These are phyloP conservation scores for Schrenkiella parvula DNA, from an alignment of 345 rosid species.

Conservation along the genomic window DNA sequence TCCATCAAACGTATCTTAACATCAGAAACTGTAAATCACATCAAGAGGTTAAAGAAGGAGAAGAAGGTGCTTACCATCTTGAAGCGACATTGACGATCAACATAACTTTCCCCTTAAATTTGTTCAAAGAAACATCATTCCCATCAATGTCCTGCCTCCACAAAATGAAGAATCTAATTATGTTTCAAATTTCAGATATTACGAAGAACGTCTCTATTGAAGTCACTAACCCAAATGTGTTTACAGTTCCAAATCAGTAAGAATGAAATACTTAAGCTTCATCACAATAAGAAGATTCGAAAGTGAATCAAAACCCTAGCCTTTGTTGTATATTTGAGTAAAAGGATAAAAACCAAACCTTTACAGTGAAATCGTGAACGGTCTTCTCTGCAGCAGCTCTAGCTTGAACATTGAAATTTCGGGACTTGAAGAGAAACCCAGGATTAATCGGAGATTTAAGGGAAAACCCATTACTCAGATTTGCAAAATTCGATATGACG, in stretches of 20 bases:
- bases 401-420: slow-evolving; percentile 46
- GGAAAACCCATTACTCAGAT: slow-evolving; percentile 48
- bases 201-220: not conserved
- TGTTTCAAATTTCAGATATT: not conserved
- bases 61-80: slow-evolving; percentile 53
- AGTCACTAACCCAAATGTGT: not conserved
- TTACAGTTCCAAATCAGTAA: not conserved
- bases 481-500: slow-evolving; percentile 44
- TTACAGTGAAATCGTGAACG: slow-evolving; percentile 69
- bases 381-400: slow-evolving; percentile 73
- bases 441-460: slow-evolving; percentile 28
- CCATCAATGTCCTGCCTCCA: slow-evolving; percentile 78
- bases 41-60: not conserved
- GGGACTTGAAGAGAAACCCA: slow-evolving; percentile 40
- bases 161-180: not conserved
- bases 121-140: slow-evolving; percentile 68
- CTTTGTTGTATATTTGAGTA: not conserved
- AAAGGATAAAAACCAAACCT: slow-evolving; percentile 40
- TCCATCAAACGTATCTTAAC: slow-evolving; percentile 23
- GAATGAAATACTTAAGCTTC: not conserved
- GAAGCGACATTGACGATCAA: slow-evolving; percentile 97
- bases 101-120: slow-evolving; percentile 78
- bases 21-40: not conserved
- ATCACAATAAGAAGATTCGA: not conserved
- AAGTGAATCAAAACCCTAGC: slow-evolving; percentile 8